Evolutionary conservation across 2,329 filamentous ascomycete species (phyloP).

Genomic region (Phaeosphaeria sp.): DNA sequence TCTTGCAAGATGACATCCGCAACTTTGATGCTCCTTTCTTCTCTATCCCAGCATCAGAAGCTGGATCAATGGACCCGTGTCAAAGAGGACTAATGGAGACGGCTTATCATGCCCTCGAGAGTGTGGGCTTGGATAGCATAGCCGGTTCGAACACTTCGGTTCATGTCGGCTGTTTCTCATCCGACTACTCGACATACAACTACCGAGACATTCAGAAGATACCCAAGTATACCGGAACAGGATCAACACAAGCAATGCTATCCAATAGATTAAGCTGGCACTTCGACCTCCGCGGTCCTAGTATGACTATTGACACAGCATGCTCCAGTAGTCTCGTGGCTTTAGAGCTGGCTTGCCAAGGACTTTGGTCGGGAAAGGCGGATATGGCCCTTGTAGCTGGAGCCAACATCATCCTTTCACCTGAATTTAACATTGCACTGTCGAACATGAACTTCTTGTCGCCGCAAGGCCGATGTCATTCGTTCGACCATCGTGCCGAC

Average conservation of each 20-base stretch:
- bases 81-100: neutral
- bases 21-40: neutral
- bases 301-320: conserved; percentile 27
- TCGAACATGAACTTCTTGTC: conserved; percentile 6
- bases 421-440: conserved; percentile 14
- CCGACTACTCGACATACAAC: conserved; percentile 13
- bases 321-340: conserved; percentile 25
- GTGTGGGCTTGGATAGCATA: neutral
- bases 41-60: neutral
- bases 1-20: neutral
- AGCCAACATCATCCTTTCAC: conserved; percentile 42
- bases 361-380: conserved; percentile 29
- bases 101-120: neutral
- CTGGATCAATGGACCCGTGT: neutral
- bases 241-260: conserved; percentile 6
- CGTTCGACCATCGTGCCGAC: conserved; percentile 35
- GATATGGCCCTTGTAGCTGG: conserved; percentile 47
- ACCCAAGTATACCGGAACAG: conserved; percentile 5
- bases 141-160: conserved; percentile 26
- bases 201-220: conserved; percentile 2
- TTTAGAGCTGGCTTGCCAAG: conserved; percentile 28
- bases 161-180: conserved; percentile 20
- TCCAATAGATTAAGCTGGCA: conserved; percentile 20
- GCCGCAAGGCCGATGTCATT: conserved; percentile 30
- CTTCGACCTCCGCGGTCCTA: conserved; percentile 24